Conservation (phyloP, 169 alveolate species). For the Plasmodium adleri region DNA sequence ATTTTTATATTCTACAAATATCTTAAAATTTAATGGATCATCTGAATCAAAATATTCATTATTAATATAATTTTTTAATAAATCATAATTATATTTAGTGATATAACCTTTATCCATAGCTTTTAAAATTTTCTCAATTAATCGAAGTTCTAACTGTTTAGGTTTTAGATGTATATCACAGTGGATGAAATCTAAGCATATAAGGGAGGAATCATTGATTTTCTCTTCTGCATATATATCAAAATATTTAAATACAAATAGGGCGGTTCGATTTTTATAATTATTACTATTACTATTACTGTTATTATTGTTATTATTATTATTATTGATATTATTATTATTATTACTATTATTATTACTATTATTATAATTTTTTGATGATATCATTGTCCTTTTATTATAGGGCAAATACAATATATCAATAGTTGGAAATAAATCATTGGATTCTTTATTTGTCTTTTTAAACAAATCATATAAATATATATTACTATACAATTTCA, state of each 20-base stretch:
- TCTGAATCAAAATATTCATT: slow-evolving; percentile 21
- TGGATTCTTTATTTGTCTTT: slow-evolving; percentile 57
- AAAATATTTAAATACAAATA: slow-evolving; percentile 71
- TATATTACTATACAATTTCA: slow-evolving; percentile 37
- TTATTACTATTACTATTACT: too few species aligned
- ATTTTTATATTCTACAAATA: slow-evolving; percentile 71
- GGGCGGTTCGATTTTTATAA: background rate
- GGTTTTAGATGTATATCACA: slow-evolving; percentile 59
- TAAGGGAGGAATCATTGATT: slow-evolving; percentile 35
- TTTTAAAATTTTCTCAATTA: slow-evolving; percentile 24
- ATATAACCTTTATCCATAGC: slow-evolving; percentile 74
- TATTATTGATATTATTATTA: background rate
- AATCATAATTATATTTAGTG: slow-evolving; percentile 56
- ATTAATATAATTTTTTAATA: slow-evolving; percentile 3
- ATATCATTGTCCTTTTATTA: slow-evolving; percentile 32
- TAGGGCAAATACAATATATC: slow-evolving; percentile 66
- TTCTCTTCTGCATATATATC: slow-evolving; percentile 57
- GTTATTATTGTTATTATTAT: too few species aligned
- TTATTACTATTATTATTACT: too few species aligned
- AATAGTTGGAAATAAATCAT: slow-evolving; percentile 67
- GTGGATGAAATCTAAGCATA: slow-evolving; percentile 46
- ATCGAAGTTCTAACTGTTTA: slow-evolving; percentile 32
- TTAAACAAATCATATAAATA: slow-evolving; percentile 47
- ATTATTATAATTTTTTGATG: slow-evolving; percentile 3
- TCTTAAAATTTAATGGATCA: slow-evolving; percentile 51